Evolutionary conservation across 176 grass and related monocot genomes (phyloP).

Genomic region (Saccharum spontaneum): DNA sequence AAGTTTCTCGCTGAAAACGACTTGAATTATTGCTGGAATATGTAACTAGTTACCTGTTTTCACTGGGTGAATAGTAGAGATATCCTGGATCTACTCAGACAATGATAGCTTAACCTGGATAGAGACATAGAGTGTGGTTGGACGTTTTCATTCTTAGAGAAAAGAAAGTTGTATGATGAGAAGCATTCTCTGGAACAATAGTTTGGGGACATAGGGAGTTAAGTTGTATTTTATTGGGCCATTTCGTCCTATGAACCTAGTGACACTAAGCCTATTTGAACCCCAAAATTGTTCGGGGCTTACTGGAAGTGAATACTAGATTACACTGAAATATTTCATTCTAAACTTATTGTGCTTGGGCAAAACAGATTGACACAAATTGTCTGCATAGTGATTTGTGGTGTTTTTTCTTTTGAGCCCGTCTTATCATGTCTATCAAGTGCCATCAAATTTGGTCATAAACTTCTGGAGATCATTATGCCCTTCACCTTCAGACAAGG

Average conservation of each 20-base stretch:
- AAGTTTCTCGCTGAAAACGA: not conserved
- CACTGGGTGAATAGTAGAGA: not conserved
- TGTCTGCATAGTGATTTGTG: not conserved
- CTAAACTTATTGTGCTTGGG: not conserved
- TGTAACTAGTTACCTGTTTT: not conserved
- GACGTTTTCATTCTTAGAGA: not conserved
- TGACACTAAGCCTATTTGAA: not conserved
- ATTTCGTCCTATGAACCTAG: not conserved
- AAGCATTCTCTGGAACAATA: not conserved
- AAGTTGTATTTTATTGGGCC: not conserved
- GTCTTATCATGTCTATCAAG: not conserved
- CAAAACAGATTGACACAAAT: not conserved
- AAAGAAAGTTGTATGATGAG: conserved; percentile 3
- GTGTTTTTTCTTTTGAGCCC: not conserved
- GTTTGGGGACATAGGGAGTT: not conserved
- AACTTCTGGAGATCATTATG: not conserved
- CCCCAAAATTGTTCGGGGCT: not conserved
- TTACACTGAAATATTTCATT: not conserved
- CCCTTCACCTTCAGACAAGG: not conserved
- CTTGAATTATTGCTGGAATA: not conserved
- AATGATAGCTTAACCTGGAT: not conserved
- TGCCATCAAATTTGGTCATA: not conserved
- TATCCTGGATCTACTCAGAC: not conserved
- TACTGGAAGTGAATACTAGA: not conserved
- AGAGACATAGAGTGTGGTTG: not conserved